Evolutionary conservation across 1,139 yeast species (phyloP), one percentile per base, ranked within the genome.

Genomic region (Geotrichum aggregatum): DNA sequence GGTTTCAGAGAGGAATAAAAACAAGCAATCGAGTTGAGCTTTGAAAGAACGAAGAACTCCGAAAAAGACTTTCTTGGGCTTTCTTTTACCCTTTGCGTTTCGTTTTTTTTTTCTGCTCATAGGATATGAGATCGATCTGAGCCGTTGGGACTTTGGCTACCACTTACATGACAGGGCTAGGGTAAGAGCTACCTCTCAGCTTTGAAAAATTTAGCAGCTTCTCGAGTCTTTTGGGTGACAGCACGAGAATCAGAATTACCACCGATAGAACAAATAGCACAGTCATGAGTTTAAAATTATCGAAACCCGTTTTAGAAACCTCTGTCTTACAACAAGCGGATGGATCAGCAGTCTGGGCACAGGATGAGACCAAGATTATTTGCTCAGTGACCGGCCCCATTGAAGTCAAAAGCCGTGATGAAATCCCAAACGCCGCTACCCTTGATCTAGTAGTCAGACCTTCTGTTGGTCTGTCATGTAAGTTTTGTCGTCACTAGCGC

Each of bases 371-470:
- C 1, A 79, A 79, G 58, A 82, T 86, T 6, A 68, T 88, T 2
- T 81, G 84, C 41, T 82, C 96, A 0, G 91, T 91, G 1, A 78
- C 91, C 0, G 98, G 98, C 0, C 98, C 98, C 0, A 77, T 91
- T 45, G 98, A 91, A 63, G 87, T 91, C 10, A 85, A 84, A 67
- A 70, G 79, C 18, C 78, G 94, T 61, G 96, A 89, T 65, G 98
- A 92, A 66, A 69, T 84, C 40, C 96, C 98, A 6, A 84, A 86
- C 22, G 75, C 77, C 47, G 84, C 92, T 16, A 81, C 88, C 24
- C 68, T 92, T 38, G 97, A 89, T 66, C 77, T 92, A n/a, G 78
- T 82, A 22, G 81, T 91, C 2, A 74, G 91, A 48, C 97, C 98
- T 0, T 79, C 86, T 21, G 71, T 75, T 8, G 97, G 97, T 1